Conservation (phyloP, 2,329 filamentous ascomycete species). For the Seiridium cupressi region DNA sequence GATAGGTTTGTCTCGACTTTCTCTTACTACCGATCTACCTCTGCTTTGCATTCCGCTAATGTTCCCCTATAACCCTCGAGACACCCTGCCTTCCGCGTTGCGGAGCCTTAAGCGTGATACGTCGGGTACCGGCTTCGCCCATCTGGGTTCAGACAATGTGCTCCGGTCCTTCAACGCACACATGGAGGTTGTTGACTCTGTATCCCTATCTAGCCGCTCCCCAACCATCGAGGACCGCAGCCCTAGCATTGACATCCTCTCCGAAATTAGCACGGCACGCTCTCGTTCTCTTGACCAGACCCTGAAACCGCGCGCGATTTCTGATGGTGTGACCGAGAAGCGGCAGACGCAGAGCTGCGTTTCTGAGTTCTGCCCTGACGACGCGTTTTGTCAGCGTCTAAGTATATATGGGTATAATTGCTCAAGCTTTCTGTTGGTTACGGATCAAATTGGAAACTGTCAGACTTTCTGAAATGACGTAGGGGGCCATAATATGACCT, state of each 20-base stretch:
- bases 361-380: constrained; percentile 18
- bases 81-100: not conserved
- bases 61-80: not conserved
- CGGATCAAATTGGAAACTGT: constrained; percentile 7
- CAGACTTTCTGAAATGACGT: not conserved
- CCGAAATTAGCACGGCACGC: constrained; percentile 13
- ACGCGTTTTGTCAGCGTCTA: constrained; percentile 14
- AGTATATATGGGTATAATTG: constrained; percentile 15
- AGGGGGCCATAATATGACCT: not conserved
- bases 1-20: not conserved
- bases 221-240: constrained; percentile 5
- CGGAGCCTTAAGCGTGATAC: constrained; percentile 14
- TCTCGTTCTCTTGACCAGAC: constrained; percentile 9
- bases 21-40: not conserved
- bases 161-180: constrained; percentile 16
- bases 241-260: constrained; percentile 14
- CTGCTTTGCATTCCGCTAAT: not conserved
- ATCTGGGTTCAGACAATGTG: constrained; percentile 21
- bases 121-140: constrained; percentile 16
- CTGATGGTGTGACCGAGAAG: constrained; percentile 7
- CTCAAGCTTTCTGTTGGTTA: not conserved
- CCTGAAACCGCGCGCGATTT: constrained; percentile 11
- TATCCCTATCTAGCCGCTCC: constrained; percentile 9
- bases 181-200: constrained; percentile 18
- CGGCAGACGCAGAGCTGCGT: constrained; percentile 17